Percentiles rank a stretch among this genome's conserved stretches.
Evolutionary conservation across 2,329 filamentous ascomycete genomes (phyloP).

Genomic region (Aspergillus hortae): DNA sequence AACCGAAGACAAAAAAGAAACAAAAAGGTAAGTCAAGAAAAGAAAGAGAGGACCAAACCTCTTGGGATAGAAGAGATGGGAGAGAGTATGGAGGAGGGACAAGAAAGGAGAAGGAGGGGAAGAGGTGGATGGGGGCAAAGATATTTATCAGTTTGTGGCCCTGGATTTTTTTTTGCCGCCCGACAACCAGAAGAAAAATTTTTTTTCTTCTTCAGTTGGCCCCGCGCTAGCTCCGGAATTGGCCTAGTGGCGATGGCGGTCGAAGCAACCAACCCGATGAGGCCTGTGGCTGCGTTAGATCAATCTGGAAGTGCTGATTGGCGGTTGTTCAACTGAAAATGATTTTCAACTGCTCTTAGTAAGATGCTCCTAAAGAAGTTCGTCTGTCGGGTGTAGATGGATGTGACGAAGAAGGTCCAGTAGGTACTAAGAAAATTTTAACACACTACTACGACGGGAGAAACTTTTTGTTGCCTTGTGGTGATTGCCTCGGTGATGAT

Average conservation of each 20-base stretch:
- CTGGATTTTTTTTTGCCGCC: constrained; percentile 25
- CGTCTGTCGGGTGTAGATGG: too few relatives aligned
- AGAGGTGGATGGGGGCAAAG: constrained; percentile 20
- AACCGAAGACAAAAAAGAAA: constrained; percentile 24
- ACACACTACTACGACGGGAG: too few relatives aligned
- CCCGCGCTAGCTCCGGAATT: constrained; percentile 19
- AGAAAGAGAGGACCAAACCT: constrained; percentile 34
- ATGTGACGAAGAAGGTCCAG: too few relatives aligned
- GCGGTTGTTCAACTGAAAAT: constrained; percentile 1
- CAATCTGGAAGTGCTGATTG: constrained; percentile 11
- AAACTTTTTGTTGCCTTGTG: neutral
- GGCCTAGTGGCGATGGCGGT: constrained; percentile 16
- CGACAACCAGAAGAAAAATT: constrained; percentile 19
- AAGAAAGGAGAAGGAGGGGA: constrained; percentile 19
- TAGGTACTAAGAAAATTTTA: too few relatives aligned
- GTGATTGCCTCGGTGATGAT: neutral
- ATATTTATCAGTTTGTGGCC: constrained; percentile 41
- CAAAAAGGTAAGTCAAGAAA: constrained; percentile 18
- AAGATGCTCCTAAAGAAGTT: too few relatives aligned
- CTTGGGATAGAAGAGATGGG: constrained; percentile 23
- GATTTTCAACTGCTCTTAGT: too few relatives aligned
- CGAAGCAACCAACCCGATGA: constrained; percentile 19
- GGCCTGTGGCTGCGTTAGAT: constrained; percentile 13
- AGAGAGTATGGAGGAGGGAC: constrained; percentile 23
- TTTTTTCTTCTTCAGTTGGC: constrained; percentile 21